Evolutionary conservation across 2,329 filamentous ascomycete species (phyloP), one percentile per base, ranked within the genome.

Genomic region (Talaromyces sp.): DNA sequence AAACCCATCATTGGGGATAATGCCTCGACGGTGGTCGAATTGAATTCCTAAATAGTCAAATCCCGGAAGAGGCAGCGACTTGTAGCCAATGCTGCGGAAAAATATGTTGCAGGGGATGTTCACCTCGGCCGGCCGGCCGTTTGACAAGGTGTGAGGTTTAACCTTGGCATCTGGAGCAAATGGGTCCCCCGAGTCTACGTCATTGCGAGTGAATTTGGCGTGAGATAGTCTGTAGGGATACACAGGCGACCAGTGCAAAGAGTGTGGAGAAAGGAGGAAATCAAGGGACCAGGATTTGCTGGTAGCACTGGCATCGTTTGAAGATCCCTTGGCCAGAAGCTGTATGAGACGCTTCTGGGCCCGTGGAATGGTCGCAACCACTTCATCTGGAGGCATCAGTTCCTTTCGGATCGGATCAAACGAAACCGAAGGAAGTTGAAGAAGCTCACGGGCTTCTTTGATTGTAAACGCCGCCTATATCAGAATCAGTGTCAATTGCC

Each of bases 11-110:
- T 97, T 96, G 42, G 85, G 87, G 54, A 99, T 89, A 23, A 94
- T 83, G 4, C 94, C 95, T 2, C 84, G 83, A 7, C 80, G 79
- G 1, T 84, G 76, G 72, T 98, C 88, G 70, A 99, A 99, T 8
- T 87, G 86, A 51, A 97, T 86, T 2, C 88, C 88, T 0, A 94
- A 78, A 4, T 89, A 85, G 7, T 74, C 75, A 65, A 98, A 89
- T 0, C 92, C 94, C 0, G 87, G 83, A 0, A 99, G 78, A 0
- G 91, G 82, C 34, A 89, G 83, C 0, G 92, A 93, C 68, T 91
- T 92, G 78, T 99, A 99, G 6, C 95, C 95, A 51, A 99, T 93
- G n/a, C 92, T 96, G 18, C 92, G 87, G 77, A 99, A 97, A 16
- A 91, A 92, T 4, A 94, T 72, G 5, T 87, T 83, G 0, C 92